Percentiles rank a stretch among this genome's conserved stretches.
Conservation (phyloP, 257 asterid genomes). For the Petrea volubilis region DNA sequence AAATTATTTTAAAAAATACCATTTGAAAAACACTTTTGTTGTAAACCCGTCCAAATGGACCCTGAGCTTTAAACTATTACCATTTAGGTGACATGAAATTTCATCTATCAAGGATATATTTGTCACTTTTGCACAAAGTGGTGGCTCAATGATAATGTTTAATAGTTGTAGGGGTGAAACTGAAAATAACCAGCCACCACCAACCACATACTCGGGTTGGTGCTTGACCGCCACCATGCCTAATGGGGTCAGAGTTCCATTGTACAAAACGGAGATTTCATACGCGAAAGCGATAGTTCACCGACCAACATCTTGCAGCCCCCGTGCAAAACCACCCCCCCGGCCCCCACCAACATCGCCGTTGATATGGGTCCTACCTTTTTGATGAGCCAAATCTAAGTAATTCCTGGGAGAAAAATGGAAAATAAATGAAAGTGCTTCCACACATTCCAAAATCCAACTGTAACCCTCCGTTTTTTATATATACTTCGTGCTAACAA, state of each 20-base stretch:
- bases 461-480: conserved; percentile 48
- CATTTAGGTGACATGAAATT: too few relatives aligned
- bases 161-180: neutral
- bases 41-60: too few relatives aligned
- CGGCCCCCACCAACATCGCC: neutral
- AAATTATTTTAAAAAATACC: too few relatives aligned
- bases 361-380: conserved; percentile 23
- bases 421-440: conserved; percentile 11
- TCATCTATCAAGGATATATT: neutral
- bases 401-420: neutral
- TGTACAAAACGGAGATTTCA: neutral
- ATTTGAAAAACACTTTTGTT: too few relatives aligned
- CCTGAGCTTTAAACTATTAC: too few relatives aligned
- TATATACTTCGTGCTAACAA: conserved; percentile 2
- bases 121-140: neutral
- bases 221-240: neutral
- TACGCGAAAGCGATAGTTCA: conserved; percentile 20
- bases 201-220: neutral
- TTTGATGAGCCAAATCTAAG: neutral
- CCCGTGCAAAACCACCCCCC: neutral
- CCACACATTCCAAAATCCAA: conserved; percentile 46
- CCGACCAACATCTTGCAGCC: conserved; percentile 15
- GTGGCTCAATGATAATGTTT: neutral
- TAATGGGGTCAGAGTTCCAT: neutral
- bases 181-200: neutral